Evolutionary conservation across 306 rosid species (phyloP), one percentile per base, ranked within the genome.

Genomic region (Lotus japonicus): DNA sequence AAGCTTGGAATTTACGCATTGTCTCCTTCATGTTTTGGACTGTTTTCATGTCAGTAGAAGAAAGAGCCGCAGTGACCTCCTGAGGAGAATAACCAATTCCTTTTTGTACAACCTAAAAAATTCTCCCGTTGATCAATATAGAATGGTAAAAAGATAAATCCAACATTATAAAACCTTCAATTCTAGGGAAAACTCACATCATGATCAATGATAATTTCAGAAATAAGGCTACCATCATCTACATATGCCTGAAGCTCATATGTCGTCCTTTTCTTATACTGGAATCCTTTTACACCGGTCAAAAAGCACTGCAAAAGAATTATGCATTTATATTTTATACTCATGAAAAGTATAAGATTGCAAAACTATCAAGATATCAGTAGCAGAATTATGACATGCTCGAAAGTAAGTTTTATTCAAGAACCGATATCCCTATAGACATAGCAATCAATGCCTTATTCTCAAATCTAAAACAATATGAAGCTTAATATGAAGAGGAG

Each of bases 141-240:
- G 44, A 14, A 48, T 14, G 2, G 21, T 33, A 57, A 28, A 54
- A 70, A 65, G 60, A 64, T 19, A 60, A 73, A 68, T 58, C 39
- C 73, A 52, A 3, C 8, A 14, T 41, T n/a, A 53, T 60, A 63
- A 72, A 42, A 66, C 11, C 18, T 35, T 35, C 42, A 41, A 68
- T 11, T 65, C 60, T 57, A 42, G 58, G 64, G 62, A 38, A 38
- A 64, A 79, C 97, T 86, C 84, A 94, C 98, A 14, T 88, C 74
- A 46, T 85, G 96, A 79, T 86, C 84, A 41, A 94, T 80, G 58
- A 83, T 75, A 51, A 90, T 79, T 87, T 90, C 97, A 23, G 87
- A 73, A 63, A 94, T 94, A 80, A 94, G 91, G 73, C 97, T 87
- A 33, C 98, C 98, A 52, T 94, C 98, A 62, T 94, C 98, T 43